Percentiles rank a stretch among this genome's conserved stretches.
phyloP scores from a whole-genome alignment of 768 basidiomycete genomes.

The Filobasidium wieringae region DNA sequence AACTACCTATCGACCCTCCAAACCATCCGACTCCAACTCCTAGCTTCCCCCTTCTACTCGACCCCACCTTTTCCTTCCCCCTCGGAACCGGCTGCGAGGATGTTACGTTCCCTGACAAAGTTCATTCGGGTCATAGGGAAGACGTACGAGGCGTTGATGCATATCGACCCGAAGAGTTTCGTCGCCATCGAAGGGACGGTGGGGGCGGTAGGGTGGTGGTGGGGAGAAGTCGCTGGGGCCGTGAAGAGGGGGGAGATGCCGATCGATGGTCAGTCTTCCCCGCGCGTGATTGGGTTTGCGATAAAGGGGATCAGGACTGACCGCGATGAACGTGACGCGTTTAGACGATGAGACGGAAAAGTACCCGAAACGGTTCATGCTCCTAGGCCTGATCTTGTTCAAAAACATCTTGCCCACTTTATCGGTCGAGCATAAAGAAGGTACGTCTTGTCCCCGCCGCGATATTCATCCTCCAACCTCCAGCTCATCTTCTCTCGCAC shows the following conservation, averaged over 20 bases:
- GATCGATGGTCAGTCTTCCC: constrained; percentile 27
- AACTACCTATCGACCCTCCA: constrained; percentile 12
- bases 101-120: constrained; percentile 25
- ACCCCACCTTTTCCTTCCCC: background rate
- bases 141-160: constrained; percentile 32
- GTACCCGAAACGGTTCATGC: constrained; percentile 35
- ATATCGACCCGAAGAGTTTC: constrained; percentile 32
- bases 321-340: background rate
- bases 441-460: constrained; percentile 19
- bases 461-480: background rate
- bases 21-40: constrained; percentile 13
- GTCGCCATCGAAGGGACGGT: constrained; percentile 24
- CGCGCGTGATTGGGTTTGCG: background rate
- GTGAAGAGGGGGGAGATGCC: constrained; percentile 29
- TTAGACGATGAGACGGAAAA: constrained; percentile 23
- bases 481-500: background rate
- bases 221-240: constrained; percentile 33
- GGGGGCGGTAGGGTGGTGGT: constrained; percentile 37
- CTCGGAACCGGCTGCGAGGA: constrained; percentile 8
- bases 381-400: constrained; percentile 35
- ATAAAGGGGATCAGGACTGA: background rate
- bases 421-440: constrained; percentile 25
- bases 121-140: constrained; percentile 35
- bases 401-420: constrained; percentile 37
- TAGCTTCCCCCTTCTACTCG: constrained; percentile 6